Percentiles rank a stretch among this genome's conserved stretches.
phyloP scores from a whole-genome alignment of 2,329 filamentous ascomycete species.

The Ophiocordyceps robertsii region DNA sequence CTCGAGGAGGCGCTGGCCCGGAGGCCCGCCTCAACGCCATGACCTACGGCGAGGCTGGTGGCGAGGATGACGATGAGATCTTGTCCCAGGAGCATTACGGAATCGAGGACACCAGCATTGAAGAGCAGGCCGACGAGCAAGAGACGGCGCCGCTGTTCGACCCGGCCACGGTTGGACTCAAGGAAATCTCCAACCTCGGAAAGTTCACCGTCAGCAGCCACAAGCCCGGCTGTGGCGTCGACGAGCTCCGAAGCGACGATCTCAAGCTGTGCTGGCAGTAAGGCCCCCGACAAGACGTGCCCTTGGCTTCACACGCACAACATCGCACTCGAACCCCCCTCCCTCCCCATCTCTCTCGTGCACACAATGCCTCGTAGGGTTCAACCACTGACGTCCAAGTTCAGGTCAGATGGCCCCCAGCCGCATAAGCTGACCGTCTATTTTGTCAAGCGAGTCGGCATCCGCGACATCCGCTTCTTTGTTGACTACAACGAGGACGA shows the following conservation, averaged over 20 bases:
- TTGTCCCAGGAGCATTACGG: slow-evolving; percentile 18
- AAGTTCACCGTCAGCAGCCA: slow-evolving; percentile 72
- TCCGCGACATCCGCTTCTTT: slow-evolving; percentile 66
- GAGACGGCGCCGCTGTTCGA: slow-evolving; percentile 33
- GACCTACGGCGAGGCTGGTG: slow-evolving; percentile 14
- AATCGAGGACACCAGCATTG: slow-evolving; percentile 15
- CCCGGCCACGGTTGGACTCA: slow-evolving; percentile 42
- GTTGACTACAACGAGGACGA: slow-evolving; percentile 90
- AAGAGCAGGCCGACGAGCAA: slow-evolving; percentile 17
- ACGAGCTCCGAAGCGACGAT: slow-evolving; percentile 62
- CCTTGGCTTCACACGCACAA: background rate
- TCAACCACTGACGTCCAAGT: background rate
- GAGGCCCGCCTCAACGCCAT: slow-evolving; percentile 17
- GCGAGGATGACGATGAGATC: slow-evolving; percentile 11
- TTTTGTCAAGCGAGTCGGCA: slow-evolving; percentile 71
- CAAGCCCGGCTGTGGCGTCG: slow-evolving; percentile 69
- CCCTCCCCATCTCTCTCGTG: background rate
- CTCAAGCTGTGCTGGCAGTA: slow-evolving; percentile 69
- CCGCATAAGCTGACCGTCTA: slow-evolving; percentile 74
- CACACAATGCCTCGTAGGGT: background rate
- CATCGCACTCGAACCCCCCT: background rate
- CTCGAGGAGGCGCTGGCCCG: slow-evolving; percentile 11
- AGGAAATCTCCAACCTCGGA: slow-evolving; percentile 74
- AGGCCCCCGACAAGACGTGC: slow-evolving; percentile 13
- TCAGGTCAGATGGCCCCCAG: slow-evolving; percentile 68